Base-by-base conservation (phyloP, 73 alveolate genomes). In the Symbiodinium natans region DNA sequence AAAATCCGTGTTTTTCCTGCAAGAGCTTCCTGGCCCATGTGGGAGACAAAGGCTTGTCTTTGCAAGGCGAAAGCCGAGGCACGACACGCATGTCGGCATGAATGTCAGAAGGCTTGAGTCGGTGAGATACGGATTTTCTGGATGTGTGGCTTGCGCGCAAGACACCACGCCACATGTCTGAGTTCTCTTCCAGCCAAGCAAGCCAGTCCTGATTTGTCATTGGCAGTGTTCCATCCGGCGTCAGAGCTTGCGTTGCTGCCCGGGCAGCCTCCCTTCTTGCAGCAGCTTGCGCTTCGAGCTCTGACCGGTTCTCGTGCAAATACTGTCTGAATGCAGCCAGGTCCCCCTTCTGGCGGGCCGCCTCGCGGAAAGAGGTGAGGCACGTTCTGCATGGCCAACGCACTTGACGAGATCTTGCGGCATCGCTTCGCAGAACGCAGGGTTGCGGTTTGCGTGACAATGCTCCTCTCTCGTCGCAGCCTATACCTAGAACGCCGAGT, bases 1-100 rank as follows among this genome's bases (percentile, higher is more conserved):
- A 73, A 31, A 31, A 73, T 3, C 84, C 84, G n/a, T 73, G 84
- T 34, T 73, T 73, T 34, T 73, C n/a, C 42, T 73, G 84, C 84
- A 33, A 10, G 41, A 73, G 42, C 42, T 73, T 73, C 19, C n/a
- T 73, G 80, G 34, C 84, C 9, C 84, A 27, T 15, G 42, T 10
- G 9, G 41, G 40, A 21, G 34, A 17, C 15, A 73, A 34, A 21
- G 8, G 42, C 0, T 9, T 0, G 23, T 73, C n/a, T 11, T 21
- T 23, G 15, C 25, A 34, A 25, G 4, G 84, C 23, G 34, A 73
- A 25, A n/a, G 40, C 25, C 41, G 43, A 33, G 41, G 13, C 42
- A 15, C 84, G 42, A 10, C 41, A 1, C 25, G 13, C 21, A 10
- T n/a, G 25, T 73, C 27, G 21, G 34, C 25, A 73, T 25, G 42